Conservation (phyloP, 495 filamentous ascomycete species). For the Elaphomyces granulatus region DNA sequence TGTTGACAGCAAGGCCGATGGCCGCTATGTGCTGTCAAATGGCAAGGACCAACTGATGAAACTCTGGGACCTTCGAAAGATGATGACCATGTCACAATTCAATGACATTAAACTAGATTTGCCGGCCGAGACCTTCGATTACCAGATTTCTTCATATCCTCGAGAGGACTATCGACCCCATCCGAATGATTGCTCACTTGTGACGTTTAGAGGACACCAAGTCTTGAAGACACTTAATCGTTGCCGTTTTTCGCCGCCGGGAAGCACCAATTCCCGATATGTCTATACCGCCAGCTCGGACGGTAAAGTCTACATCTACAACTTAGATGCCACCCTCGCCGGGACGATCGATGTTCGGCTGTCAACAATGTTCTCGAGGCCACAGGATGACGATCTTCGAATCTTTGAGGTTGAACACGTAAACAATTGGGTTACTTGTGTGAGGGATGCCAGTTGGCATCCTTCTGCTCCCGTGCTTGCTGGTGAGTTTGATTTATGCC, state of each 20-base stretch:
- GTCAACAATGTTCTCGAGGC: constrained; percentile 47
- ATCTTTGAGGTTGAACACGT: constrained; percentile 18
- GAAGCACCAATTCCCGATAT: constrained; percentile 79
- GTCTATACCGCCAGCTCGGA: constrained; percentile 85
- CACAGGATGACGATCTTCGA: constrained; percentile 30
- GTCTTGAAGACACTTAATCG: constrained; percentile 83
- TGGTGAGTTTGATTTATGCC: constrained; percentile 37
- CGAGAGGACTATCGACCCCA: constrained; percentile 59
- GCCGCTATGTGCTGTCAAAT: constrained; percentile 86
- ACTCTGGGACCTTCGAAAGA: constrained; percentile 84
- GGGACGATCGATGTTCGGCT: constrained; percentile 60
- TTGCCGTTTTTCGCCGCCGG: constrained; percentile 88
- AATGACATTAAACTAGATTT: constrained; percentile 36
- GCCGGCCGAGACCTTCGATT: constrained; percentile 67
- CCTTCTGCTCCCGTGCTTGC: constrained; percentile 79
- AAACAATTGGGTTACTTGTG: constrained; percentile 58
- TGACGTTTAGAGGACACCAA: constrained; percentile 82
- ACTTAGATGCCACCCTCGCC: constrained; percentile 82
- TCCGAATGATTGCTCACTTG: constrained; percentile 78
- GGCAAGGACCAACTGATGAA: constrained; percentile 96
- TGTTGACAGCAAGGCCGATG: constrained; percentile 92
- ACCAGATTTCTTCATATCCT: constrained; percentile 56
- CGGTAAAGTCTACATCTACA: constrained; percentile 82
- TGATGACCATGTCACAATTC: constrained; percentile 56
- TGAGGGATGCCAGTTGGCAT: constrained; percentile 93